Evolutionary conservation across 2,329 filamentous ascomycete genomes (phyloP), one percentile per base, ranked within the genome.

Genomic region (Aspergillus aculeatus): DNA sequence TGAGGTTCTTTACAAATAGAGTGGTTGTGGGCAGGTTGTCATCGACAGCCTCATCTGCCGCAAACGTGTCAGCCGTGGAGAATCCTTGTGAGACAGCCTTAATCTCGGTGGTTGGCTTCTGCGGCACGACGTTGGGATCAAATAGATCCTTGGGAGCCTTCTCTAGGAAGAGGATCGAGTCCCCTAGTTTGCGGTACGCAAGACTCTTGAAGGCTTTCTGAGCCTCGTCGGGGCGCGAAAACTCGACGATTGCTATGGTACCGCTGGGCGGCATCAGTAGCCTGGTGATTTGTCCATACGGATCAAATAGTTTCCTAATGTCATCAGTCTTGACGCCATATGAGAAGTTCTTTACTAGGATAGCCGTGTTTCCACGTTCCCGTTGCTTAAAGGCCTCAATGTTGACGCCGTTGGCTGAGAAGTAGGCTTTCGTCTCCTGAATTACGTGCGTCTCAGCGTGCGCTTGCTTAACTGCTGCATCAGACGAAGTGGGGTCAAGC

Each of bases 381-480:
- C 87, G 86, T 57, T 85, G 87, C 75, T 94, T 95, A 80, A 99
- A 98, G 11, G 93, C 89, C 64, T 97, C 89, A 50, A 99, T 82
- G 75, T 98, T 92, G 23, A 98, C 90, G 38, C 94, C 94, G 65
- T 97, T 91, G 49, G 89, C 84, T 56, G 84, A 82, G 72, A 99
- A 96, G 77, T 96, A 99, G 10, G 89, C 83, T 77, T 97, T 98
- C 2, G 92, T 96, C 75, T 98, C 95, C 78, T 96, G 92, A 60
- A 99, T 98, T 67, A 96, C 86, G 64, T 95, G 90, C 23, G 94
- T 98, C 81, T 99, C 95, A 48, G 94, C 95, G 75, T 97, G 90
- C 10, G 95, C 95, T 81, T 98, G 95, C 80, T 96, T 97, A 59
- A 99, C 90, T 49, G 91, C 94, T 60, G 94, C 92, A 77, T 97